These are phyloP conservation scores for Vitis rotundifolia DNA, from an alignment of 164 flowering plant species.

Conservation along the genomic window DNA sequence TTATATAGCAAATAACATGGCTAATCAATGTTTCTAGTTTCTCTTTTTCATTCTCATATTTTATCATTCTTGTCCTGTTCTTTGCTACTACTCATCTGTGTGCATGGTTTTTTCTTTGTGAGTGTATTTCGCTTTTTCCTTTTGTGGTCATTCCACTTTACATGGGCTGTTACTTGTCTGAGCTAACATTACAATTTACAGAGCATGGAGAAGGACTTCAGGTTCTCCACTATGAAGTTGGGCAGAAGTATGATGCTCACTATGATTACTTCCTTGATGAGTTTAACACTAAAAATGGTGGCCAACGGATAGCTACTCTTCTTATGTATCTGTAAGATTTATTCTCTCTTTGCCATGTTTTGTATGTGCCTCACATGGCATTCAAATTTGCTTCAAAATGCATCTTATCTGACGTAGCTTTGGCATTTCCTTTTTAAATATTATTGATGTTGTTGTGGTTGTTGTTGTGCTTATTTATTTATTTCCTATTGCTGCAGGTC, in stretches of 20 bases:
- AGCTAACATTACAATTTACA: constrained; percentile 29
- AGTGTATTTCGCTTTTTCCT: neutral
- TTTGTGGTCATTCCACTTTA: neutral
- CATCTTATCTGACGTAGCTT: neutral
- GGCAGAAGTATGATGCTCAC: constrained; percentile 93
- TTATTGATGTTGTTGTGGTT: no score
- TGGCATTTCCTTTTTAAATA: no score
- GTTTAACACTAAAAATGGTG: constrained; percentile 73
- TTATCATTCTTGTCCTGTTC: neutral
- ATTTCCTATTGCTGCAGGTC: constrained; percentile 50
- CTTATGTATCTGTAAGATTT: constrained; percentile 88
- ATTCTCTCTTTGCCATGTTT: neutral
- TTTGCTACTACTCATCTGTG: neutral
- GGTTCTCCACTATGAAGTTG: constrained; percentile 89
- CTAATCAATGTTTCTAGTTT: no score
- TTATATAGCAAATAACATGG: no score
- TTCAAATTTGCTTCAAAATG: neutral
- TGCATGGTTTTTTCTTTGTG: neutral
- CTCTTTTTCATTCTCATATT: no score
- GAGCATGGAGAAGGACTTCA: constrained; percentile 99
- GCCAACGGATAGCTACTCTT: constrained; percentile 88
- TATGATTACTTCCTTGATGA: constrained; percentile 87
- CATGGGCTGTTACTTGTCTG: neutral
- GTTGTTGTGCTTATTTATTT: neutral
- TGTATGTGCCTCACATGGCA: neutral